Evolutionary conservation across 495 filamentous ascomycete genomes (phyloP), one percentile per base, ranked within the genome.

Genomic region (Xylaria venustula): DNA sequence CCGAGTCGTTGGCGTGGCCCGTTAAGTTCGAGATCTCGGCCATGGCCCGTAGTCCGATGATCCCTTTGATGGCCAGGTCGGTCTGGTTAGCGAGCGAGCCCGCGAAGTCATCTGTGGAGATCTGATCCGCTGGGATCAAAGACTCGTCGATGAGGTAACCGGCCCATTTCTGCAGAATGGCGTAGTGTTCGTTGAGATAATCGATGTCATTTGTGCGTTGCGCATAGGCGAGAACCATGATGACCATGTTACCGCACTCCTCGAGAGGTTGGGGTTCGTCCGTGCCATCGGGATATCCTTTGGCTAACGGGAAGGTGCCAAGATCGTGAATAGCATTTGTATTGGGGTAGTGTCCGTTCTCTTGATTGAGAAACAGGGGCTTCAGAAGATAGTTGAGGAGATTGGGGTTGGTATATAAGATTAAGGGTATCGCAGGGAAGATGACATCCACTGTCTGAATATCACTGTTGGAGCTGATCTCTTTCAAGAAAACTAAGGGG

Each of bases 371-470:
- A 66, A 93, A 87, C 52, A 97, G 67, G 0, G 93, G 93, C 71
- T 97, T 91, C 4, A 98, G 81, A 23, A 96, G 73, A 69, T 95
- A 95, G n/a, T 88, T 87, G 59, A 92, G 75, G 79, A 92, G 88
- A 1, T 85, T 76, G 1, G 92, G 90, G 73, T 95, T 93, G 41
- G 90, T 88, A 71, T 97, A 97, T 22, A 95, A 65, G 76, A 96
- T 92, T 76, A 96, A 90, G 1, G 93, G 91, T 67, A 88, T 92
- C 0, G 90, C 82, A 0, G 93, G 93, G 80, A 95, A 98, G 64
- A 98, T 93, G 68, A 98, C 92, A 77, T 98, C 93, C 45, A 98
- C 92, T 0, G 93, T 98, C 71, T 97, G 91, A 70, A 88, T 88
- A 69, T 97, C 96, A 32, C 93, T 93, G 71, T 96, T 90, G 0